phyloP scores from a whole-genome alignment of 306 rosid genomes.

The Gynostemma pentaphyllum region DNA sequence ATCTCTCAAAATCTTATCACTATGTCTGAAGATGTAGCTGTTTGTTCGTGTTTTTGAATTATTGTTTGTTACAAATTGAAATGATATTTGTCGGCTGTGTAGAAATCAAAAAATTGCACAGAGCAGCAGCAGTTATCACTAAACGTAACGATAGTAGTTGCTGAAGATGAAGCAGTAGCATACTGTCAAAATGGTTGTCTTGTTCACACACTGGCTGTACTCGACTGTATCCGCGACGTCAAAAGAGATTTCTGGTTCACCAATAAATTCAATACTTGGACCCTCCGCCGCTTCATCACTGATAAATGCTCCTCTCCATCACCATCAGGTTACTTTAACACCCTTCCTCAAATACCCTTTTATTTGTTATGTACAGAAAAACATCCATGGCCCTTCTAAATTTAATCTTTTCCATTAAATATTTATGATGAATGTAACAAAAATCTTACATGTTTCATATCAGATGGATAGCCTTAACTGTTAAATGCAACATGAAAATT shows the following conservation, averaged over 20 bases:
- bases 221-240: neutral
- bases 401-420: no score
- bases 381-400: no score
- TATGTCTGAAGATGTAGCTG: no score
- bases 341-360: neutral
- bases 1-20: no score
- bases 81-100: neutral
- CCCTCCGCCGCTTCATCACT: neutral
- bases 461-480: no score
- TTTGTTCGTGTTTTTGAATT: neutral
- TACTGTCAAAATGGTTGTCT: constrained; percentile 5
- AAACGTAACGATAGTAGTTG: neutral
- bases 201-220: neutral
- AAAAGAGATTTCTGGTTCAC: constrained; percentile 9
- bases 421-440: no score
- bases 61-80: neutral
- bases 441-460: no score
- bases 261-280: neutral
- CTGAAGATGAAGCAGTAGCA: neutral
- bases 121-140: neutral
- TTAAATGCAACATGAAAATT: no score
- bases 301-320: neutral
- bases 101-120: neutral
- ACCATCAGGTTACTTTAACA: no score
- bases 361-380: no score